Conservation (phyloP, 1,284 basidiomycete species). For the Abortiporus biennis region DNA sequence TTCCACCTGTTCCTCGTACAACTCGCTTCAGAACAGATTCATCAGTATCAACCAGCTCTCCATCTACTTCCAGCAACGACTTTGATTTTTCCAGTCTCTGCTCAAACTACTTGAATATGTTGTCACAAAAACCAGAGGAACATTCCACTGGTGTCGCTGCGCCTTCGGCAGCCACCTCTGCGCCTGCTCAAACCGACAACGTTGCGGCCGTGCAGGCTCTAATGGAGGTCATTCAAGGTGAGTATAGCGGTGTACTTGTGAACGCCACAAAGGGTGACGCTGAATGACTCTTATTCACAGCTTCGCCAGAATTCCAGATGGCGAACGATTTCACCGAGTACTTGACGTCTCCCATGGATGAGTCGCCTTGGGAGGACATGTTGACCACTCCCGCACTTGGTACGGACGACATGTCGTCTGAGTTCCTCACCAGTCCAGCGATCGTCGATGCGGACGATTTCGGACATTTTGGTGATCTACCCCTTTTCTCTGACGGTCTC, state of each 20-base stretch:
- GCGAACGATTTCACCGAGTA: constrained; percentile 27
- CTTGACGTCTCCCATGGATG: constrained; percentile 42
- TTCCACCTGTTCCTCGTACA: constrained; percentile 60
- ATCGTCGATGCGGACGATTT: constrained; percentile 30
- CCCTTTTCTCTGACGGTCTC: constrained; percentile 21
- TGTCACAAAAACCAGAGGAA: constrained; percentile 32
- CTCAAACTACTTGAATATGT: constrained; percentile 44
- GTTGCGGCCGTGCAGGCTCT: constrained; percentile 32
- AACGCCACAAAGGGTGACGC: constrained; percentile 2
- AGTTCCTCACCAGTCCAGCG: constrained; percentile 32
- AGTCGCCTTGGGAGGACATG: constrained; percentile 51
- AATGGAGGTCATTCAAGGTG: constrained; percentile 38
- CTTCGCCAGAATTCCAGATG: constrained; percentile 32
- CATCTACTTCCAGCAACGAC: constrained; percentile 17
- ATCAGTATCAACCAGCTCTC: constrained; percentile 21
- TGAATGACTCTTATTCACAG: constrained; percentile 14
- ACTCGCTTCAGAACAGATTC: constrained; percentile 36
- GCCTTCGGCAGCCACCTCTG: constrained; percentile 13
- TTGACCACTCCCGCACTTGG: constrained; percentile 47
- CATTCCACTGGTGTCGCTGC: constrained; percentile 12
- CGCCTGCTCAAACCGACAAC: constrained; percentile 16
- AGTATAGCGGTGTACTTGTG: constrained; percentile 1
- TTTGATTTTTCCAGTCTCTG: constrained; percentile 32
- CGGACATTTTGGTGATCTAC: constrained; percentile 26
- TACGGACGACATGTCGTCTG: constrained; percentile 26